Evolutionary conservation across 495 filamentous ascomycete species (phyloP), one percentile per base, ranked within the genome.

Genomic region (Penicillium atrosanguineum): DNA sequence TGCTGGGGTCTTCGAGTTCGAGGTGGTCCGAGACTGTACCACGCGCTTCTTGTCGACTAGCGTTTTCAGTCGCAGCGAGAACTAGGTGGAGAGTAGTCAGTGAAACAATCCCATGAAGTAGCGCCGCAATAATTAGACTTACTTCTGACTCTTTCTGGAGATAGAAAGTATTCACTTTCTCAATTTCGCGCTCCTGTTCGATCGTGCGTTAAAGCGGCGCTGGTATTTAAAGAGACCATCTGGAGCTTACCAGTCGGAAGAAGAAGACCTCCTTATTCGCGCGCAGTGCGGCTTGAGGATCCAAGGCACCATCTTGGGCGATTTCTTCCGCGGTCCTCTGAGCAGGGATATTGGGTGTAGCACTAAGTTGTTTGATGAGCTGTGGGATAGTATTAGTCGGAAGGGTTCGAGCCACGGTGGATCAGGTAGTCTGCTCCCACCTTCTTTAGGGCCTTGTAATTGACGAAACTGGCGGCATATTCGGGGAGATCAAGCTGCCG

Each of bases 381-480:
- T 97, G 68, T 50, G 20, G 53, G 28, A 44, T 28, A 34, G 2
- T 42, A 56, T 59, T 56, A 64, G 39, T 53, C 53, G 52, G 56
- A 8, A 14, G 9, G 3, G 9, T 12, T 34, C 31, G 31, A 34
- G 11, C 31, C 31, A 34, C 31, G 9, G 31, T 34, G 31, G 12
- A 14, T 11, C 18, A 21, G 37, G 9, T n/a, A 25, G 40, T 11
- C 23, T 12, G 29, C 34, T 43, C 57, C 47, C 26, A 96, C 94
- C 88, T 97, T 97, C 72, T 98, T 98, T 57, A 98, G 79, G 50
- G 90, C 93, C 76, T 98, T 98, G 77, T 98, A 98, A 74, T 98
- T 97, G 46, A 97, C 92, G 69, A 98, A 97, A 73, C 90, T 96
- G 46, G 93, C 90, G 44, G 93, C 94, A 87, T 98, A 98, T 80